Percentiles rank a stretch among this genome's conserved stretches.
Evolutionary conservation across 192 early-diverging fungal species (phyloP).

Genomic region (Backusella morwellensis): DNA sequence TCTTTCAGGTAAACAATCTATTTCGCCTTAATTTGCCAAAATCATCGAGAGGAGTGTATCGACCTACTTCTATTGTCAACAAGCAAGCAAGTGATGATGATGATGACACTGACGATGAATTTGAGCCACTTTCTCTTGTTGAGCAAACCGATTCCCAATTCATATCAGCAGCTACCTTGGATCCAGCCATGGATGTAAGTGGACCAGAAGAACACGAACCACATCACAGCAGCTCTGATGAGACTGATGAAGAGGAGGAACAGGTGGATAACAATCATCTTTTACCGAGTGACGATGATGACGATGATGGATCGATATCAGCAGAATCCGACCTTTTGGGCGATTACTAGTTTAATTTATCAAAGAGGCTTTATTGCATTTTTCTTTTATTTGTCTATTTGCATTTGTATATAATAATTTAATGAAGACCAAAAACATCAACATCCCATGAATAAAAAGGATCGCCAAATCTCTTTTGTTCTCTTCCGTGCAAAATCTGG

Average conservation of each 20-base stretch:
- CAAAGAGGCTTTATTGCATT: too few species aligned
- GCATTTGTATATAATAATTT: not conserved
- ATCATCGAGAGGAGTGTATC: not conserved
- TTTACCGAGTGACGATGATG: not conserved
- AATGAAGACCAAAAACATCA: conserved; percentile 9
- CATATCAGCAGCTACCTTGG: not conserved
- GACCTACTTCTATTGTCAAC: not conserved
- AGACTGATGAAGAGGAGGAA: not conserved
- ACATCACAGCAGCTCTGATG: not conserved
- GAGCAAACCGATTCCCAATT: not conserved
- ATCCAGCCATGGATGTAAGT: not conserved
- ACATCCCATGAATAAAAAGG: conserved; percentile 12
- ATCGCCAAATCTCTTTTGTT: conserved; percentile 1
- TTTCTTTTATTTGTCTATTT: too few species aligned
- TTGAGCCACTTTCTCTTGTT: conserved; percentile 1
- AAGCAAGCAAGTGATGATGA: not conserved
- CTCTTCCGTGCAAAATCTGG: not conserved
- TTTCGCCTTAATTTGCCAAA: not conserved
- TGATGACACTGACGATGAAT: not conserved
- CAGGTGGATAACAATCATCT: not conserved
- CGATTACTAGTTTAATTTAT: not conserved
- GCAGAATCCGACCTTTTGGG: not conserved
- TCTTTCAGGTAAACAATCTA: not conserved
- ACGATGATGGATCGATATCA: not conserved
- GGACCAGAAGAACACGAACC: not conserved